These are phyloP conservation scores for Tardiomyces digboiensis DNA, from an alignment of 1,139 yeast genomes.

Conservation along the genomic window DNA sequence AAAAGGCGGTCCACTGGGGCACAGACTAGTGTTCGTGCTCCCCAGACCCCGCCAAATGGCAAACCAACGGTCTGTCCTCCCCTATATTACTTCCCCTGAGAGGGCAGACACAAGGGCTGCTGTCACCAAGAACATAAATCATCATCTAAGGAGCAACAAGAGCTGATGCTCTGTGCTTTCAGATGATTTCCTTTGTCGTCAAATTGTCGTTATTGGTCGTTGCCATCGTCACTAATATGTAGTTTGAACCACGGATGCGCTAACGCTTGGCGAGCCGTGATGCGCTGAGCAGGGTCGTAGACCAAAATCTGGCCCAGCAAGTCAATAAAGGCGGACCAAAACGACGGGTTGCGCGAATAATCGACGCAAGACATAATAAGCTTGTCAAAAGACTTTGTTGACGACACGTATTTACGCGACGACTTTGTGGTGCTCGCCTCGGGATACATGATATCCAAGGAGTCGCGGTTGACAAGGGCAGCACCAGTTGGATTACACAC, in stretches of 20 bases:
- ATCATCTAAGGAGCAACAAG: no score
- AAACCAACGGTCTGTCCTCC: no score
- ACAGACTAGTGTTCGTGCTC: no score
- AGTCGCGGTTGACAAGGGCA: constrained; percentile 10
- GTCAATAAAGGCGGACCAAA: constrained; percentile 41
- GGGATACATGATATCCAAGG: constrained; percentile 26
- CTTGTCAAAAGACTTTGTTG: constrained; percentile 7
- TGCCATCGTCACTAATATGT: background rate
- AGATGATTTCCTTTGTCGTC: no score
- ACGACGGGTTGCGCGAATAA: constrained; percentile 21
- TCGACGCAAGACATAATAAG: constrained; percentile 9
- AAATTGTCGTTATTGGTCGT: background rate
- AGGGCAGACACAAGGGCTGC: no score
- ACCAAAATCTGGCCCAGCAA: constrained; percentile 62
- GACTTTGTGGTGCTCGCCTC: constrained; percentile 30
- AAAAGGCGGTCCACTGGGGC: no score
- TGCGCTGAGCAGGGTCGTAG: constrained; percentile 70
- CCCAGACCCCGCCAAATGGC: no score
- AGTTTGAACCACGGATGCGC: constrained; percentile 49
- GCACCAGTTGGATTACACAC: constrained; percentile 15
- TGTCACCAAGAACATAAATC: no score
- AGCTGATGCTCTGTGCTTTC: no score
- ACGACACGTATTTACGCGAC: constrained; percentile 13
- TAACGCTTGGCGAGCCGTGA: constrained; percentile 66
- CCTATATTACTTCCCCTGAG: no score